Conservation (phyloP, 2,329 filamentous ascomycete species). For the Whalleya microplaca region DNA sequence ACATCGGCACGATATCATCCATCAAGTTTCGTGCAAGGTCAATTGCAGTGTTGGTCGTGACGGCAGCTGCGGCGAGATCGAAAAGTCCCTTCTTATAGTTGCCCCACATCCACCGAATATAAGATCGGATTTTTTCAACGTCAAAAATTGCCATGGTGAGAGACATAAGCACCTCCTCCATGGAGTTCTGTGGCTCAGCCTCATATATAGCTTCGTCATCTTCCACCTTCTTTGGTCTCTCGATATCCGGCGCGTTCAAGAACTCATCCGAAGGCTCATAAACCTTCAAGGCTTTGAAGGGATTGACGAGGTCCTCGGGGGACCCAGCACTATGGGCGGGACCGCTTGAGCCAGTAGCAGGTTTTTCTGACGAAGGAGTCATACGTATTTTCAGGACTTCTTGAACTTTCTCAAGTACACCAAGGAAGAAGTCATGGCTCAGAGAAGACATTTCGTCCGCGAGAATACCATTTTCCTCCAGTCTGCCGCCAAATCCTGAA, state of each 20-base stretch:
- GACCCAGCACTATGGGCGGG: neutral
- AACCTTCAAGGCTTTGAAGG: constrained; percentile 41
- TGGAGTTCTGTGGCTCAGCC: constrained; percentile 31
- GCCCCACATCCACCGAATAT: constrained; percentile 39
- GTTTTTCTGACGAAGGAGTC: constrained; percentile 3
- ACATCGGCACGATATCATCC: constrained; percentile 33
- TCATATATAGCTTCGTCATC: constrained; percentile 35
- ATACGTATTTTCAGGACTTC: constrained; percentile 33
- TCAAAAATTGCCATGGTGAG: constrained; percentile 36
- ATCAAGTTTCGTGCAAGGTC: constrained; percentile 39
- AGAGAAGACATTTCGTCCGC: constrained; percentile 28
- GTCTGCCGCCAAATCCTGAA: constrained; percentile 30
- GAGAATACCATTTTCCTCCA: constrained; percentile 21
- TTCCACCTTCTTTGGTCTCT: constrained; percentile 19
- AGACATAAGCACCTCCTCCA: constrained; percentile 36
- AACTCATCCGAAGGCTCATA: constrained; percentile 45
- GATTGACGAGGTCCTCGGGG: constrained; percentile 30
- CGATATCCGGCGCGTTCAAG: constrained; percentile 35
- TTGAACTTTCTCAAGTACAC: constrained; percentile 40
- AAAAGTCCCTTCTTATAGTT: constrained; percentile 30
- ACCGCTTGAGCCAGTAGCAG: neutral
- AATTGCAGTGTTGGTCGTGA: constrained; percentile 44
- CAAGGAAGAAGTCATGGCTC: constrained; percentile 40
- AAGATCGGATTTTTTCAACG: constrained; percentile 33
- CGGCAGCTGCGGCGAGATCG: constrained; percentile 39